Evolutionary conservation across 2,329 filamentous ascomycete genomes (phyloP).

Genomic region (Fusarium avenaceum): DNA sequence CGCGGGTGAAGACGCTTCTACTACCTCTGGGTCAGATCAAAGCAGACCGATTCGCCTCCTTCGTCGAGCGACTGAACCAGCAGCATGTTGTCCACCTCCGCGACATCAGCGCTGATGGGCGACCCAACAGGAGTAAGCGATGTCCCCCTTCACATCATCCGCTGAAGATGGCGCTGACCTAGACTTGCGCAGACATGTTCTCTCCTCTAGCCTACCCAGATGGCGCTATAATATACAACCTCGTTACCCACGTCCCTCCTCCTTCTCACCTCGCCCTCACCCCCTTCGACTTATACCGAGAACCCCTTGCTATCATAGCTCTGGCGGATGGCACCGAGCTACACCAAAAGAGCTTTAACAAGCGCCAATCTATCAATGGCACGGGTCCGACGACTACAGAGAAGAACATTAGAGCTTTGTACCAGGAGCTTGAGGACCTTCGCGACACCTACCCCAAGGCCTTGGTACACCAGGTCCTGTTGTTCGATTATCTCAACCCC

Average conservation of each 20-base stretch:
- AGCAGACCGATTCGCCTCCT: constrained; percentile 81
- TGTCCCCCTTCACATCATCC: constrained; percentile 8
- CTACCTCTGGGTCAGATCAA: constrained; percentile 90
- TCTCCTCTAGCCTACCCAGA: constrained; percentile 89
- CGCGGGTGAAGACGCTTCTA: constrained; percentile 88
- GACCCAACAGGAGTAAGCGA: constrained; percentile 83
- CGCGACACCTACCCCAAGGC: constrained; percentile 81
- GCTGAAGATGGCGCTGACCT: constrained; percentile 38
- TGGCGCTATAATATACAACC: constrained; percentile 89
- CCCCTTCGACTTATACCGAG: constrained; percentile 91
- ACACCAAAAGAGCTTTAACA: constrained; percentile 65
- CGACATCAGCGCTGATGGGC: constrained; percentile 86
- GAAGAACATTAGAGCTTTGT: constrained; percentile 69
- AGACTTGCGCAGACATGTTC: constrained; percentile 80
- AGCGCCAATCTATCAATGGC: constrained; percentile 66
- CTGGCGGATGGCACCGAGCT: constrained; percentile 85
- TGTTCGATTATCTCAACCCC: constrained; percentile 78
- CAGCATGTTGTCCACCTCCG: constrained; percentile 87
- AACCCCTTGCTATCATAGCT: constrained; percentile 85
- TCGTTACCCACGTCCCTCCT: constrained; percentile 84
- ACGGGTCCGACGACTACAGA: constrained; percentile 65
- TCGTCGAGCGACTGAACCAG: constrained; percentile 81
- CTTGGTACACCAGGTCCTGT: constrained; percentile 80
- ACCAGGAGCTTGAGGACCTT: constrained; percentile 78
- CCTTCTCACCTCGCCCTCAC: constrained; percentile 82